Evolutionary conservation across 805 yeast genomes (phyloP).

Genomic region (Grigorovia jiainica): DNA sequence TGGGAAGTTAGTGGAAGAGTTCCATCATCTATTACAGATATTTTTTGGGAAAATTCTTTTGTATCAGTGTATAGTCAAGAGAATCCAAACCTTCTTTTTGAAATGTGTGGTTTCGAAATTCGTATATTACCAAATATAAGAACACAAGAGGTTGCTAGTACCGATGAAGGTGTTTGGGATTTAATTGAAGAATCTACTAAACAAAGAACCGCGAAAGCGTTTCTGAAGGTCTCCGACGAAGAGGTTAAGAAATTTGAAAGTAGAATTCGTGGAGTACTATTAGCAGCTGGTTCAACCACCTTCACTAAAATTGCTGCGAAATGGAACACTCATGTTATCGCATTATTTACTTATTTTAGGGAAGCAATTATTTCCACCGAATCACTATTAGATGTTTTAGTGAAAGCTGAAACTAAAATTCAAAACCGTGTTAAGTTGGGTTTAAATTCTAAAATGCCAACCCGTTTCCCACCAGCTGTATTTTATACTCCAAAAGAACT

Average conservation of each 20-base stretch:
- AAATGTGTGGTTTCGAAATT: slow-evolving; percentile 94
- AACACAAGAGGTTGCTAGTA: slow-evolving; percentile 40
- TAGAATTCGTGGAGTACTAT: slow-evolving; percentile 76
- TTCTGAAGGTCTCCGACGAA: slow-evolving; percentile 68
- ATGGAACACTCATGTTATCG: slow-evolving; percentile 88
- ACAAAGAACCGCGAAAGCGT: slow-evolving; percentile 85
- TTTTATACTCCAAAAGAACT: slow-evolving; percentile 95
- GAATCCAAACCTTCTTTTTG: slow-evolving; percentile 78
- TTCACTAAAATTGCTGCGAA: slow-evolving; percentile 89
- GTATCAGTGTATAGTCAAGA: slow-evolving; percentile 87
- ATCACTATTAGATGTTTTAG: slow-evolving; percentile 66
- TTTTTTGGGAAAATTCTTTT: slow-evolving; percentile 71
- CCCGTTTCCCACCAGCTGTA: slow-evolving; percentile 97
- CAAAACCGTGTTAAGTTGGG: slow-evolving; percentile 94
- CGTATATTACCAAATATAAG: slow-evolving; percentile 73
- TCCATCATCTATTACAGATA: slow-evolving; percentile 61
- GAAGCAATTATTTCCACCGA: slow-evolving; percentile 88
- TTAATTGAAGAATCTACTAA: slow-evolving; percentile 58
- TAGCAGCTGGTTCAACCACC: slow-evolving; percentile 94
- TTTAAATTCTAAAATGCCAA: slow-evolving; percentile 94
- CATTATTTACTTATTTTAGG: slow-evolving; percentile 81
- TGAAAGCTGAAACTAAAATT: slow-evolving; percentile 83
- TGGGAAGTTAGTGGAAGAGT: slow-evolving; percentile 82
- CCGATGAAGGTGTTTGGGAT: slow-evolving; percentile 89
- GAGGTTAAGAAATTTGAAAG: slow-evolving; percentile 75